phyloP scores from a whole-genome alignment of 257 asterid species.

The Thymus mandschuricus region DNA sequence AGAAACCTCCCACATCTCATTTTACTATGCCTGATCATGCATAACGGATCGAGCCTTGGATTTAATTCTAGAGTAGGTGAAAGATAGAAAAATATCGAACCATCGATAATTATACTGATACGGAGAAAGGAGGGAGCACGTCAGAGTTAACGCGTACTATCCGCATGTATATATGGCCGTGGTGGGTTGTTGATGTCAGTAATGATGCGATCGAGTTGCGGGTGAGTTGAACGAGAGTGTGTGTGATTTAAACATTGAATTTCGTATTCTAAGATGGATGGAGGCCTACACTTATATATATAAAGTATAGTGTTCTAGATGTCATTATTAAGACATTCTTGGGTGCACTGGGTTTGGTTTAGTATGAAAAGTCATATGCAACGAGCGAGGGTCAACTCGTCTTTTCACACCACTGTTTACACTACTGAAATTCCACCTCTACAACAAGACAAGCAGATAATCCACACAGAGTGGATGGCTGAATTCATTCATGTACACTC shows the following conservation, averaged over 20 bases:
- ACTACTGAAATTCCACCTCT: constrained; percentile 27
- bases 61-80: too few relatives aligned
- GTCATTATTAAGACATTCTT: constrained; percentile 38
- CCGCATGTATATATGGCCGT: neutral
- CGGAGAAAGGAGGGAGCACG: too few relatives aligned
- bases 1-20: too few relatives aligned
- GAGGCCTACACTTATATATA: neutral
- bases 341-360: constrained; percentile 1
- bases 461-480: constrained; percentile 27
- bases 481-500: neutral
- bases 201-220: constrained; percentile 26
- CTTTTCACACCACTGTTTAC: constrained; percentile 21
- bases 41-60: too few relatives aligned
- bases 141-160: too few relatives aligned
- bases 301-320: neutral
- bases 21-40: too few relatives aligned
- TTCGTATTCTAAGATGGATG: constrained; percentile 16
- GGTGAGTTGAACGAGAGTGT: constrained; percentile 17
- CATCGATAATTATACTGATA: too few relatives aligned
- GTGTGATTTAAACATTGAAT: constrained; percentile 19
- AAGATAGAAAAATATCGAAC: too few relatives aligned
- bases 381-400: constrained; percentile 40
- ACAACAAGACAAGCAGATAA: constrained; percentile 37
- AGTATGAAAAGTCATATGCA: constrained; percentile 38
- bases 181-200: constrained; percentile 11